phyloP scores from a whole-genome alignment of 768 basidiomycete species.

The Termitomyces sp. region DNA sequence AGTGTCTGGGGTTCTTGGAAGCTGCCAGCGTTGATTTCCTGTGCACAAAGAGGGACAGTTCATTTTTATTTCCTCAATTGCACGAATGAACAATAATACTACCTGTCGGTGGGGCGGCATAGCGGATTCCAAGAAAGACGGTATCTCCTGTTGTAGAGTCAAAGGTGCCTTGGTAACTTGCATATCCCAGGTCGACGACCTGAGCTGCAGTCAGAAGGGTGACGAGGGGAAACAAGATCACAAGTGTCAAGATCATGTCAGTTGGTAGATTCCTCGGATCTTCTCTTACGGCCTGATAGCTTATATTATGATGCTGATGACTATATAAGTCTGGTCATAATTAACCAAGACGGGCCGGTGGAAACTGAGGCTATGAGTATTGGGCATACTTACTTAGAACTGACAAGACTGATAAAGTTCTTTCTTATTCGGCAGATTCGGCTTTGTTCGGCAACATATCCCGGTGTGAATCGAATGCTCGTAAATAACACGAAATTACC shows the following conservation, averaged over 20 bases:
- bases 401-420: not conserved
- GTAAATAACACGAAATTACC: not conserved
- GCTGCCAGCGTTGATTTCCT: slow-evolving; percentile 30
- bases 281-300: not conserved
- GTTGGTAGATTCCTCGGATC: not conserved
- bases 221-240: not conserved
- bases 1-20: slow-evolving; percentile 23
- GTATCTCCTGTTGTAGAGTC: slow-evolving; percentile 27
- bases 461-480: not conserved
- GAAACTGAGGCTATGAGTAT: not conserved
- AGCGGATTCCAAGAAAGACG: slow-evolving; percentile 38
- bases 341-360: not conserved
- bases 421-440: not conserved
- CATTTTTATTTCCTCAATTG: not conserved
- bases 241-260: not conserved
- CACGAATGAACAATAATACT: slow-evolving; percentile 6
- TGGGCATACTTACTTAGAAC: not conserved
- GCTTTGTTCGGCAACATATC: not conserved
- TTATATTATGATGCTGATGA: not conserved
- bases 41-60: not conserved
- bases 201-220: slow-evolving; percentile 4
- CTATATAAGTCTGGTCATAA: too few species aligned
- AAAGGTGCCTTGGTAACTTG: slow-evolving; percentile 34
- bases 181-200: slow-evolving; percentile 38
- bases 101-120: slow-evolving; percentile 46